phyloP scores from a whole-genome alignment of 108 stramenopile species.

The Fragilaria radians region DNA sequence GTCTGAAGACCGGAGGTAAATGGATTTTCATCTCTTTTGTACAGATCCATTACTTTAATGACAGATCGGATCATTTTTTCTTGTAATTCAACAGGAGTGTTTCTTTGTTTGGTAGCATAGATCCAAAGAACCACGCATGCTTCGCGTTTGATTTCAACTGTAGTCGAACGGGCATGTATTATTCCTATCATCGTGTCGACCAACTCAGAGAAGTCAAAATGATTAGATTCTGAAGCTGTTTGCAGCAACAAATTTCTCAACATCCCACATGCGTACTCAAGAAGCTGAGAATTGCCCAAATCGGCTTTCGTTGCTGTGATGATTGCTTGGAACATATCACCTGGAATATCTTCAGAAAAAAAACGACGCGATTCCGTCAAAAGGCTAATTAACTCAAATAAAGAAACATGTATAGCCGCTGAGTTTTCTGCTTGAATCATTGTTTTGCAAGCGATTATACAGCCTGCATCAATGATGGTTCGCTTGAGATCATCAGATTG shows the following conservation, averaged over 20 bases:
- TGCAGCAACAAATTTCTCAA: neutral
- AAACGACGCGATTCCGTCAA: conserved; percentile 4
- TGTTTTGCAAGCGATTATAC: neutral
- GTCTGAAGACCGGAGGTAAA: conserved; percentile 11
- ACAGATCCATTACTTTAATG: conserved; percentile 8
- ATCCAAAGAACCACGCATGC: conserved; percentile 33
- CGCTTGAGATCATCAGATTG: neutral
- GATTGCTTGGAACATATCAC: conserved; percentile 11
- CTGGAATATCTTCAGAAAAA: conserved; percentile 5
- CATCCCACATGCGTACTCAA: neutral
- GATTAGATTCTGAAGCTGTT: neutral
- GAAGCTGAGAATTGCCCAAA: neutral
- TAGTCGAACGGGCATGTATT: neutral
- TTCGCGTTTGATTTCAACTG: conserved; percentile 2
- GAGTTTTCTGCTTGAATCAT: neutral
- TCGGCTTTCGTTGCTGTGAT: neutral
- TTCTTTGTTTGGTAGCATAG: conserved; percentile 10
- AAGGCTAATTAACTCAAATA: neutral
- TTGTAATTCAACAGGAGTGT: neutral
- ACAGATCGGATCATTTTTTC: conserved; percentile 8
- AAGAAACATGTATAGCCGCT: too few relatives aligned
- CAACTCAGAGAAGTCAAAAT: neutral
- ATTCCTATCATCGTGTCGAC: neutral
- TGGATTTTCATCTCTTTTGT: conserved; percentile 10
- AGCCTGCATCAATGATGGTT: neutral